Evolutionary conservation across 768 basidiomycete species (phyloP), one percentile per base, ranked within the genome.

Genomic region (Boletellus ananiceps): DNA sequence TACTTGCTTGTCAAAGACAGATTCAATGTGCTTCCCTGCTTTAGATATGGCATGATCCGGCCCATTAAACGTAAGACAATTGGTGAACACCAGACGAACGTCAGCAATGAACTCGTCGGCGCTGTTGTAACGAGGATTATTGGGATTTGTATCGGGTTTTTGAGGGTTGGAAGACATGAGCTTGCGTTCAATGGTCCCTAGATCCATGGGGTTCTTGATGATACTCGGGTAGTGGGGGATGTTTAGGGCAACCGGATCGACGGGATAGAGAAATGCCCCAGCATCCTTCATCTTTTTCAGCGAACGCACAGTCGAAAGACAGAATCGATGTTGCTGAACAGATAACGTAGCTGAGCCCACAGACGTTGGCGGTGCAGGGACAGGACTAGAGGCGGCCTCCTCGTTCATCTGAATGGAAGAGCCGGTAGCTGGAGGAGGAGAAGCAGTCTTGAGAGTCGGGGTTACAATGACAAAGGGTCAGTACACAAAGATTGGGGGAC

Each of bases 141-240:
- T 68, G 4, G 74, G 70, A 61, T 85, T 88, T 23, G 75, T 68
- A 52, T 90, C 89, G 13, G 82, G 87, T 62, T 90, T 93, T 45
- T 71, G 58, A 2, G 88, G 84, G 60, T 91, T 94, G 13, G 90
- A 90, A 1, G 86, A 81, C 31, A 57, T 60, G 37, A 98, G 75
- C 71, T 97, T 96, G 60, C 81, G 81, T 70, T 98, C 95, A 50
- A 97, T 81, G 38, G 95, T 96, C 3, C 83, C 78, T 40, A 99
- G 78, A 65, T 98, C 96, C 91, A 97, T 97, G 0, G 96, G 96
- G 23, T 77, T 80, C 62, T 84, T 89, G 70, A 99, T 81, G 63
- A 98, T 82, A 39, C 76, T 76, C 32, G 80, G 80, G 60, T 99
- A 99, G 65, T 95, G 92, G 8, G 93, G 95, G 52, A 91, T 82